Base-by-base conservation (phyloP, 148 eudicot species). In the Heliosperma pusillum region DNA sequence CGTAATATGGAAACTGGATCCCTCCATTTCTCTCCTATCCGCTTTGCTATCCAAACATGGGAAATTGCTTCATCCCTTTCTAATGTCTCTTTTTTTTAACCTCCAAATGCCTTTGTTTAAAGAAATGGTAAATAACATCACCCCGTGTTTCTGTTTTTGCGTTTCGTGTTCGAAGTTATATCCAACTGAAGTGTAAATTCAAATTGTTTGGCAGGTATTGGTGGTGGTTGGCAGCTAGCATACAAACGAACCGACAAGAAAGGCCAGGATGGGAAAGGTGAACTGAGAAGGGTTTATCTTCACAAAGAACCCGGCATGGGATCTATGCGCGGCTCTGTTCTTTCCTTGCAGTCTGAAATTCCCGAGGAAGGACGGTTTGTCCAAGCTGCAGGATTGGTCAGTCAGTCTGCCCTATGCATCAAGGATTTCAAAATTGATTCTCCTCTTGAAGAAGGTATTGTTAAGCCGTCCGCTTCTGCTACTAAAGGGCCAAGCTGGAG, bases 141-240 rank as follows among this genome's bases (percentile, higher is more conserved):
- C 7, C 5, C 42, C 42, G 6, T 36, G 42, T 36, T 36, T 36
- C 42, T 36, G 6, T 10, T 36, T 0, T 36, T 36, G 42, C 42
- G 42, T 36, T 36, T 36, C 42, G 9, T 0, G 8, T 36, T 36
- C 42, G 7, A 36, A 22, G 10, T 53, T 19, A 65, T 19, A 66
- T 56, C 53, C 20, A 66, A 75, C 61, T 20, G 11, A 20, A 20
- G 53, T 60, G 9, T 72, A 40, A 29, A 29, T 76, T 77, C 52
- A 40, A 45, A 29, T 76, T 77, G 36, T 53, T 40, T 69, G 24
- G 27, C 61, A 81, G 83, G 90, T 56, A 94, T 94, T 47, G 98
- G 98, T 56, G 98, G 97, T 60, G 98, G 98, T 67, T 94, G 98
- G 98, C 93, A 94, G 73, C 79, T 94, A 75, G 98, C 98, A 4